Evolutionary conservation across 78 protist genomes (phyloP), one percentile per base, ranked within the genome.

Genomic region (Tieghemostelium lacteum): DNA sequence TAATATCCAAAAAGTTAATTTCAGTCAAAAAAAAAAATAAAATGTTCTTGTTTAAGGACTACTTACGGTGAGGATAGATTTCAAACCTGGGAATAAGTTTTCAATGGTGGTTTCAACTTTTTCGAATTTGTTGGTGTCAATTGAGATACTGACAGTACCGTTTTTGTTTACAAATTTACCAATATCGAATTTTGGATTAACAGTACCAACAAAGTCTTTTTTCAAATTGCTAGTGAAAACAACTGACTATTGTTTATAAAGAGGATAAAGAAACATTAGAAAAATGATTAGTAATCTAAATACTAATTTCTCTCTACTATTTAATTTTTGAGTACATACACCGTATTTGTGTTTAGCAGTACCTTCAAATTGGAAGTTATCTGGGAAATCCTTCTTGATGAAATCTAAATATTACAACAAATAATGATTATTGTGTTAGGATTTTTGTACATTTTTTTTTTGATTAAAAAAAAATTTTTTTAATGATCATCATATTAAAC

Each of bases 371-470:
- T 78, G 61, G 50, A 37, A 29, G 37, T 66, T 40, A 14, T 64
- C 75, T 78, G 88, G 76, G 88, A 50, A 78, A 39, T 78, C 88
- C 75, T 78, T 78, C 54, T 78, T 78, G 88, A 78, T 37, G 45
- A 78, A 67, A 78, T 78, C 88, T 78, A 28, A 34, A 22, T 57
- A 19, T 72, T 0, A 65, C 4, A 40, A 34, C 1, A 40, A 42
- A 1, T 42, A 45, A 42, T 26, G 17, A 3, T n/a, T 1, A 28
- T 37, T 37, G 29, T 22, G 4, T 12, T 69, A n/a, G 2, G 3
- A 26, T 37, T 2, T n/a, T n/a, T n/a, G n/a, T n/a, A n/a, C n/a
- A n/a, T 49, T 49, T 49, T 49, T 49, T 49, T 12, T 49, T 16
- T 49, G 8, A 49, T 49, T 12, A 12, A 16, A 49, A 8, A 49